Conservation (phyloP, 1,139 yeast species). For the Candida tropicalis region DNA sequence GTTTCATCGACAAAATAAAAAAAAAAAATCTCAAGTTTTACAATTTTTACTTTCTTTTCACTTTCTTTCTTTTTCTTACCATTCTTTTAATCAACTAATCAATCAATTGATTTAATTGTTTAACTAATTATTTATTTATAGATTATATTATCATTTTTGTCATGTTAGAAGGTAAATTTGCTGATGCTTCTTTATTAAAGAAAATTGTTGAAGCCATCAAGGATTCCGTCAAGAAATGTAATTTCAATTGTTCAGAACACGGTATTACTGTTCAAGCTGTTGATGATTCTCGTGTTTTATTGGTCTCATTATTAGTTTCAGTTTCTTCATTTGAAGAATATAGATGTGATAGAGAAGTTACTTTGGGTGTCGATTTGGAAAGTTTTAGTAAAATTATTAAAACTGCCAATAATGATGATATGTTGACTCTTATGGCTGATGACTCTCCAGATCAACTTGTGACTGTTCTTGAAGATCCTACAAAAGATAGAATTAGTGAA, state of each 20-base stretch:
- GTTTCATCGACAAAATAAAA: not conserved
- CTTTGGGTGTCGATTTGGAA: constrained; percentile 88
- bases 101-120: not conserved
- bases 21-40: not conserved
- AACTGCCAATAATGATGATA: constrained; percentile 91
- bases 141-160: constrained; percentile 1
- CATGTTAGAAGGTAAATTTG: constrained; percentile 97
- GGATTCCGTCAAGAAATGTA: constrained; percentile 92
- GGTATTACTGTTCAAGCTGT: constrained; percentile 98
- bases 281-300: constrained; percentile 93
- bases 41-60: not conserved
- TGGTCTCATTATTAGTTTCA: constrained; percentile 86
- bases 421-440: constrained; percentile 86
- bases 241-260: constrained; percentile 92
- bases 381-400: constrained; percentile 85
- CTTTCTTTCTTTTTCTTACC: constrained; percentile 3
- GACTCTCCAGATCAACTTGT: constrained; percentile 84
- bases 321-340: constrained; percentile 89
- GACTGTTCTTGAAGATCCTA: constrained; percentile 86
- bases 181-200: constrained; percentile 88
- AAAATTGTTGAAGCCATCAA: constrained; percentile 90
- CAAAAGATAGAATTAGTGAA: constrained; percentile 90
- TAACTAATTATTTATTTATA: not conserved
- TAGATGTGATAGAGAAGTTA: constrained; percentile 93
- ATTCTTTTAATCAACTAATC: not conserved